phyloP scores from a whole-genome alignment of 805 yeast species.

The Wickerhamiella qilinensis region DNA sequence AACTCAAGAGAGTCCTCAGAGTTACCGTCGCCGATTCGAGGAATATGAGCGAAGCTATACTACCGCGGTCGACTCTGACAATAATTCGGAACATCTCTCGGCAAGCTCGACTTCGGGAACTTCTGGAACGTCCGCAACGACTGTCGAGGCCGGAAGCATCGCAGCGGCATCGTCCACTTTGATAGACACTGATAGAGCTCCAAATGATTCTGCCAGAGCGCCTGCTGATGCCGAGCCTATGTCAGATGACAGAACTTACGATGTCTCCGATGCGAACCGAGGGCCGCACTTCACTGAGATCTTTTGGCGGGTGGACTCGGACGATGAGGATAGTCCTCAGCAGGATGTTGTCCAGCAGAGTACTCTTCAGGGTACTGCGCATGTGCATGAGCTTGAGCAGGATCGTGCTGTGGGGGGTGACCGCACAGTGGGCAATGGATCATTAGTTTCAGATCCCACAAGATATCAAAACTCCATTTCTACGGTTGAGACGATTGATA shows the following conservation, averaged over 20 bases:
- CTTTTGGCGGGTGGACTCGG: constrained; percentile 12
- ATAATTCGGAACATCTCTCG: constrained; percentile 1
- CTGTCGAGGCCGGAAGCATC: neutral
- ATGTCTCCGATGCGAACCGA: no score
- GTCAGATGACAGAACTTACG: no score
- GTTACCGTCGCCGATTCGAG: constrained; percentile 12
- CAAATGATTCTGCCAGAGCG: neutral
- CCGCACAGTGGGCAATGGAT: neutral
- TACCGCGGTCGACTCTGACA: constrained; percentile 5
- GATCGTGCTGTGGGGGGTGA: neutral
- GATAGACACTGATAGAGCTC: neutral
- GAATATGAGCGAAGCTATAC: constrained; percentile 6
- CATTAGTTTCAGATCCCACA: no score
- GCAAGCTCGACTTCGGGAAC: neutral
- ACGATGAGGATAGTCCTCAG: neutral
- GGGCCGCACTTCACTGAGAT: constrained; percentile 15
- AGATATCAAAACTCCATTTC: no score
- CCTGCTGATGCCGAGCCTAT: neutral
- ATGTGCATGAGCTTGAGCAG: neutral
- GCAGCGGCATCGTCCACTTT: neutral
- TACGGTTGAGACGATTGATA: no score
- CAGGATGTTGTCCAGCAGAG: neutral
- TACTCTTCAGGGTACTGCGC: neutral
- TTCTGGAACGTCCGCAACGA: neutral
- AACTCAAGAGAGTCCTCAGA: constrained; percentile 5